Evolutionary conservation across 257 asterid species (phyloP), one percentile per base, ranked within the genome.

Genomic region (Asclepias syriaca): DNA sequence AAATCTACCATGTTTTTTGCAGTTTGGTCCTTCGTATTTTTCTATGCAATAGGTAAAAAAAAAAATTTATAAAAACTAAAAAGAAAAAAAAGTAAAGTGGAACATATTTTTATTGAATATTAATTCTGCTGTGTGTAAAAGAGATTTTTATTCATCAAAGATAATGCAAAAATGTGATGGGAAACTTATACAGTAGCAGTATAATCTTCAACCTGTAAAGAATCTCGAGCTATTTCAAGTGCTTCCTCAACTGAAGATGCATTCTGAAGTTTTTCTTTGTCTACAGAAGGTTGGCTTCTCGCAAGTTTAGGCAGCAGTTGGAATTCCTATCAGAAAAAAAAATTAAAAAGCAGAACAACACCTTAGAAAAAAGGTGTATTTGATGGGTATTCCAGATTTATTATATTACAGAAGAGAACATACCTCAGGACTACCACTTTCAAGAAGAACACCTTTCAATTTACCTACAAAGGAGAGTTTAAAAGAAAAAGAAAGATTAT

Each of bases 391-490:
- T 43, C 10, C 8, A 6, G 48, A 43, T 43, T 7, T 43, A 43
- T 43, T 43, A 43, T 9, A 68, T 22, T 75, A 18, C 45, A 29
- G n/a, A 21, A 68, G 27, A 46, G 55, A 57, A 29, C 78, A 53
- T 82, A 93, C 97, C 98, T 91, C 96, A 68, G 96, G 83, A 77
- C 90, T 93, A 75, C 98, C 97, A 77, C 97, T 91, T 87, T 91
- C 98, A 65, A 93, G 96, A 84, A 93, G 80, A 65, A 93, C 85
- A 37, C 98, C 98, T 86, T 91, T 93, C 75, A 93, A 79, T 80
- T 85, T 92, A 53, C 96, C 97, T 92, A 88, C 85, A 84, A 3
- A 2, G 37, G 60, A 69, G 13, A 49, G 58, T 48, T 29, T 29
- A 29, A 27, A 53, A 69, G 2, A 49, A 43, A 15, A 16, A 49